A percentile compares a stretch with the other conserved stretches of the same genome.
These are phyloP conservation scores for Trichocladium uniseriatum DNA, from an alignment of 495 filamentous ascomycete species.

Conservation along the genomic window DNA sequence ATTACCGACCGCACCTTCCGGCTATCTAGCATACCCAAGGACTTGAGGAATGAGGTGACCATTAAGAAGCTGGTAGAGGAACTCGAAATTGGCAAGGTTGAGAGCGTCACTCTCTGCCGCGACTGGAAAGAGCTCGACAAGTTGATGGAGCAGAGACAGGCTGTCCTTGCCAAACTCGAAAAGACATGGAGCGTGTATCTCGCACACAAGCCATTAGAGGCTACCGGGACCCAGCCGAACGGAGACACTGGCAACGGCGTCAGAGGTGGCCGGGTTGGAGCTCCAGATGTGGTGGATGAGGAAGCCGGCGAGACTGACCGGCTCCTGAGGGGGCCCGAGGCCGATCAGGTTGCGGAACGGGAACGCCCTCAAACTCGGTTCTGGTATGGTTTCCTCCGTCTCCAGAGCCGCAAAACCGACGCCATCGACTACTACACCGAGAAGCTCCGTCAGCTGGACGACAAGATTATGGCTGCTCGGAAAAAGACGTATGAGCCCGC, in stretches of 20 bases:
- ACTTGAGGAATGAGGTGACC: conserved; percentile 69
- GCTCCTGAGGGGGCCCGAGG: conserved; percentile 43
- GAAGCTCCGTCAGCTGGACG: conserved; percentile 70
- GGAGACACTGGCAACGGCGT: neutral
- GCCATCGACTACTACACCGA: conserved; percentile 92
- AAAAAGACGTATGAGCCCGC: conserved; percentile 69
- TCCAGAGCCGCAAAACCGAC: conserved; percentile 67
- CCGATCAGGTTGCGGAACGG: conserved; percentile 24
- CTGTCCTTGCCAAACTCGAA: conserved; percentile 64
- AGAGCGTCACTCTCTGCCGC: conserved; percentile 76
- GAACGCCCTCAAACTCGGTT: conserved; percentile 60
- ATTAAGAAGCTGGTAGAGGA: conserved; percentile 84
- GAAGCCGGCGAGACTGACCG: conserved; percentile 38
- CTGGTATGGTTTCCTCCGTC: conserved; percentile 68
- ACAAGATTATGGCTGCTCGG: conserved; percentile 59
- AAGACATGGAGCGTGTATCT: conserved; percentile 70
- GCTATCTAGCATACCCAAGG: conserved; percentile 75
- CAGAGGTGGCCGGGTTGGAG: neutral
- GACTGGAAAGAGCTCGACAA: conserved; percentile 79
- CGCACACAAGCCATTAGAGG: conserved; percentile 18
- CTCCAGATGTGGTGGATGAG: conserved; percentile 18
- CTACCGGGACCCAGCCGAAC: conserved; percentile 4
- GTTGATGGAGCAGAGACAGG: conserved; percentile 58
- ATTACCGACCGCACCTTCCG: conserved; percentile 91
- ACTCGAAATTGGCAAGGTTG: conserved; percentile 85